Base-by-base conservation (phyloP, 768 basidiomycete genomes). In the Trametes sanguinea region DNA sequence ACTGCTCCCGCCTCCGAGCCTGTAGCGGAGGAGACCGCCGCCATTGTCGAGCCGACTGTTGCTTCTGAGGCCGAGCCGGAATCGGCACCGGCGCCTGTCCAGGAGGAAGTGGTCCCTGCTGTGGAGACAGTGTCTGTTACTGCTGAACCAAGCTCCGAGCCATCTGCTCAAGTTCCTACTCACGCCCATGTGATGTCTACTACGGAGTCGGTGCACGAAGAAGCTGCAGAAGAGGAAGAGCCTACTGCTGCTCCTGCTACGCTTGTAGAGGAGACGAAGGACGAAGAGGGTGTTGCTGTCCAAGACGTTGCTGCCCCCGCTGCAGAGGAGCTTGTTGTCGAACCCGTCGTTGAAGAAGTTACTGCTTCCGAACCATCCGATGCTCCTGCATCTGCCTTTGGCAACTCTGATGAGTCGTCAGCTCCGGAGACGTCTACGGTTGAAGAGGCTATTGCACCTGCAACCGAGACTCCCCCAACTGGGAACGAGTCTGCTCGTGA, bases 1-100 rank as follows among this genome's bases (percentile, higher is more conserved):
- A 13, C 43, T 43, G 51, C 35, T 9, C 40, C 54, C 33, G 68
- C 66, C 57, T 55, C 65, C 35, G 65, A 56, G 22, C 35, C 60
- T 30, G 16, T 59, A 13, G 63, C 17, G 16, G 58, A 60, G n/a
- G 35, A 37, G 11, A 11, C 35, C 11, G 35, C 35, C 35, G 35
- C 35, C 11, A 6, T 6, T 6, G 35, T 11, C 35, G 35, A 37
- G 35, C 35, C 54, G 10, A 6, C 48, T 11, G 51, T 53, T 47
- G 66, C 55, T 4, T 47, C 58, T 33, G 63, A 52, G 46, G 66
- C 68, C 39, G 62, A 40, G 8, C 14, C 17, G 33, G 45, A 52
- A 32, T 50, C 60, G 27, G 65, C 7, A 14, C 13, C 66, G 35
- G 71, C 62, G 30, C 43, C 57, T 33, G 43, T 63, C 13, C 48